A percentile compares a stretch with the other conserved stretches of the same genome.
Conservation (phyloP, 805 yeast species). For the Myxozyma monticola region DNA sequence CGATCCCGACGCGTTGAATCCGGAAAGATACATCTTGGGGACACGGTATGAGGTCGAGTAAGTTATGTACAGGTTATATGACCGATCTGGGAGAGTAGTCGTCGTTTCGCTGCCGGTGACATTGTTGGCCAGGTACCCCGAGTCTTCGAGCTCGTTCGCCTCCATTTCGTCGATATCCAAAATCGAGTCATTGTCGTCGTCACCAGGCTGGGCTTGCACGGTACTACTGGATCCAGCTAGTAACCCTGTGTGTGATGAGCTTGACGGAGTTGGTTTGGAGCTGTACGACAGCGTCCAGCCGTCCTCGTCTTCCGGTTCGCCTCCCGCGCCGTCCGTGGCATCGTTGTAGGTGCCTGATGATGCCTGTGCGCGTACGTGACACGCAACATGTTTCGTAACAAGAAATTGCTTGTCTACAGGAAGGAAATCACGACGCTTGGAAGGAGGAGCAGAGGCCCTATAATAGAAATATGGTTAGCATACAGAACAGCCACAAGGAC, state of each 20-base stretch:
- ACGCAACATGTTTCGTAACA: conserved; percentile 87
- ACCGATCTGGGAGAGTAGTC: conserved; percentile 45
- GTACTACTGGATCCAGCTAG: background rate
- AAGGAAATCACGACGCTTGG: conserved; percentile 63
- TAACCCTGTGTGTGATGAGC: background rate
- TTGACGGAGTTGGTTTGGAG: conserved; percentile 2
- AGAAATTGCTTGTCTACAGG: conserved; percentile 86
- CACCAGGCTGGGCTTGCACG: background rate
- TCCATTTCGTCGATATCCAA: conserved; percentile 29
- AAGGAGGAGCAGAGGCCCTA: conserved; percentile 52
- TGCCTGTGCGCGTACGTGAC: conserved; percentile 63
- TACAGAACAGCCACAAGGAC: background rate
- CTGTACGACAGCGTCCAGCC: conserved; percentile 30
- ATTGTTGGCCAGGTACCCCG: conserved; percentile 20
- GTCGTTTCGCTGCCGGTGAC: conserved; percentile 14
- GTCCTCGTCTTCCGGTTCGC: conserved; percentile 41
- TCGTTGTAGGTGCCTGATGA: conserved; percentile 18
- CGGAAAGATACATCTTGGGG: conserved; percentile 90
- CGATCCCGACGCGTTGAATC: conserved; percentile 77
- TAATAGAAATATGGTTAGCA: background rate
- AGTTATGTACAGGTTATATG: conserved; percentile 85
- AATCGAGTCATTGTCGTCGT: conserved; percentile 19
- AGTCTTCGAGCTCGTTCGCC: conserved; percentile 25
- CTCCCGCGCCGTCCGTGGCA: conserved; percentile 18
- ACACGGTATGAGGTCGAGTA: conserved; percentile 95